Evolutionary conservation across 2,329 filamentous ascomycete genomes (phyloP).

Genomic region (Claviceps citrina): DNA sequence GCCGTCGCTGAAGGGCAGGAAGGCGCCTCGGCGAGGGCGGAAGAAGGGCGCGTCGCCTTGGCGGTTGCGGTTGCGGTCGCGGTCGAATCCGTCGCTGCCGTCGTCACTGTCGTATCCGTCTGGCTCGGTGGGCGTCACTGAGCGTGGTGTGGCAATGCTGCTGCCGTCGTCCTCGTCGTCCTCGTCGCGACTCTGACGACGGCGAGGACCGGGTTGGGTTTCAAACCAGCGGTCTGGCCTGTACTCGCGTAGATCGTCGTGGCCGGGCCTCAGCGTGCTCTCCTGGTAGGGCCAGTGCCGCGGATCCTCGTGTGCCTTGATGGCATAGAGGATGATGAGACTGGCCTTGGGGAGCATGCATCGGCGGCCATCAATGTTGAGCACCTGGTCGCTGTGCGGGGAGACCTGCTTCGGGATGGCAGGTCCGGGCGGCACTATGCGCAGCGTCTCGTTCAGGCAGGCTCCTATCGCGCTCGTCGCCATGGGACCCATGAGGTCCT

Average conservation of each 20-base stretch:
- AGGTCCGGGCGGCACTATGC: slow-evolving; percentile 55
- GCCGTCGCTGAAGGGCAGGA: slow-evolving; percentile 43
- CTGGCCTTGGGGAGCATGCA: slow-evolving; percentile 41
- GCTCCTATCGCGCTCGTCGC: slow-evolving; percentile 57
- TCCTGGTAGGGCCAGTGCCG: slow-evolving; percentile 49
- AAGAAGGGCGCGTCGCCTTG: slow-evolving; percentile 46
- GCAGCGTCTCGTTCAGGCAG: slow-evolving; percentile 62
- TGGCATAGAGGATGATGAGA: slow-evolving; percentile 39
- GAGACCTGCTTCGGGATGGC: slow-evolving; percentile 54
- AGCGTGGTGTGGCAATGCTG: neutral
- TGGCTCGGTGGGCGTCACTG: slow-evolving; percentile 13
- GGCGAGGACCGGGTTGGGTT: slow-evolving; percentile 9
- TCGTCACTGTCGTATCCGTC: slow-evolving; percentile 10
- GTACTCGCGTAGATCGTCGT: slow-evolving; percentile 50
- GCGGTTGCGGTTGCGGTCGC: slow-evolving; percentile 7
- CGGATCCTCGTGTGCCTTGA: slow-evolving; percentile 50
- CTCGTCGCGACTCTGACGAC: too few relatives aligned
- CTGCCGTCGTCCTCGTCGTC: slow-evolving; percentile 7
- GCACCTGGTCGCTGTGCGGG: slow-evolving; percentile 33
- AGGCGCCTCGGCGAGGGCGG: slow-evolving; percentile 39
- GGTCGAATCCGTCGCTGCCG: slow-evolving; percentile 36
- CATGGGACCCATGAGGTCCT: slow-evolving; percentile 47
- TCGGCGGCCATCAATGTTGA: slow-evolving; percentile 43
- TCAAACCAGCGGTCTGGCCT: slow-evolving; percentile 59
- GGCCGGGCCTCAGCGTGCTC: slow-evolving; percentile 25